Conservation (phyloP, 2,329 filamentous ascomycete species). For the Colletotrichum sp. region DNA sequence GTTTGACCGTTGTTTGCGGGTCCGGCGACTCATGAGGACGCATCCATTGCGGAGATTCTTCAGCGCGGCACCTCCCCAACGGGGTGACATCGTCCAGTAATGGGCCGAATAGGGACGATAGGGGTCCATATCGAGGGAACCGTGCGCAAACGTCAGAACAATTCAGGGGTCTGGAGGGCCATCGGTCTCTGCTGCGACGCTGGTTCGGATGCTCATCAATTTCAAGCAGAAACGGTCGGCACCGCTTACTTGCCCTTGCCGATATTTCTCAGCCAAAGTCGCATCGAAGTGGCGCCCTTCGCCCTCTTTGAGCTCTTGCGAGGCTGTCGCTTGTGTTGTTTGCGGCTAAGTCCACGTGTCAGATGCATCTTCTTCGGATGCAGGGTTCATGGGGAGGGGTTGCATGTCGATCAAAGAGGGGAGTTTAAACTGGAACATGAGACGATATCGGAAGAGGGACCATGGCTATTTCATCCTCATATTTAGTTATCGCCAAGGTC, state of each 20-base stretch:
- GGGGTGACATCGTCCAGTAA: neutral
- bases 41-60: conserved; percentile 8
- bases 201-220: neutral
- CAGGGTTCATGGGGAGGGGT: neutral
- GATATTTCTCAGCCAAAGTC: neutral
- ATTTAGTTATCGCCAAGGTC: neutral
- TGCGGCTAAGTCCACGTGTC: neutral
- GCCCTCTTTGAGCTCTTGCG: neutral
- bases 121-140: neutral
- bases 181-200: neutral
- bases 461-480: neutral
- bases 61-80: neutral
- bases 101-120: neutral
- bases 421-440: neutral
- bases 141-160: neutral
- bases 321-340: neutral
- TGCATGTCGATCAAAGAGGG: neutral
- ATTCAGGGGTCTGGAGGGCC: neutral
- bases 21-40: neutral
- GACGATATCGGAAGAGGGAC: neutral
- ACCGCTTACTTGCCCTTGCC: neutral
- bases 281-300: neutral
- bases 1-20: neutral
- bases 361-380: neutral
- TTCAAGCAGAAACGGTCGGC: neutral